Percentiles rank a stretch among this genome's conserved stretches.
These are phyloP conservation scores for Pascua sp. DNA, from an alignment of 1,284 basidiomycete species.

Conservation along the genomic window DNA sequence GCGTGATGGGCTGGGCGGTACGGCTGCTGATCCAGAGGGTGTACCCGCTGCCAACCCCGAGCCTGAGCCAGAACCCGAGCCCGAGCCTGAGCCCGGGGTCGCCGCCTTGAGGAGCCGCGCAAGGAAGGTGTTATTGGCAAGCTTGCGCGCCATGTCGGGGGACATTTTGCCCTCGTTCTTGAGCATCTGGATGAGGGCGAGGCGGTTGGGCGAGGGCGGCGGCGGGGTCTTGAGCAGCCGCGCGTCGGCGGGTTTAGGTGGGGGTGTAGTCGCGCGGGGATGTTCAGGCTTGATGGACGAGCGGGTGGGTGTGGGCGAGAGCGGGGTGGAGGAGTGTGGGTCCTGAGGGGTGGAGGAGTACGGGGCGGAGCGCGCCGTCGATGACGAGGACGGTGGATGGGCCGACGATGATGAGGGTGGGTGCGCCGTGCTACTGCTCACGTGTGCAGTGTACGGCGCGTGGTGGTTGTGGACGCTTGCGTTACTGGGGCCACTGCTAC, in stretches of 20 bases:
- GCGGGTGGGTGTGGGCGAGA: not conserved
- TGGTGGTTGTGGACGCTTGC: no score
- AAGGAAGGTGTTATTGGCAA: conserved; percentile 38
- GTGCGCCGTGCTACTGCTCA: no score
- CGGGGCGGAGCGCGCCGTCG: no score
- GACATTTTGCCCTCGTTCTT: conserved; percentile 40
- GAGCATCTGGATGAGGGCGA: conserved; percentile 35
- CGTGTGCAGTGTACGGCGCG: no score
- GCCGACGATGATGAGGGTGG: no score
- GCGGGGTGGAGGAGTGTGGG: no score
- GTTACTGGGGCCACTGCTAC: no score
- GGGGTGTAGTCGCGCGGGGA: conserved; percentile 14
- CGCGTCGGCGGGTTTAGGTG: conserved; percentile 18
- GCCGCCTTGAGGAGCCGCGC: conserved; percentile 36
- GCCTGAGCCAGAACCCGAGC: not conserved
- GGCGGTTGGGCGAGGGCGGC: conserved; percentile 39
- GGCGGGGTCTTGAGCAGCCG: conserved; percentile 28
- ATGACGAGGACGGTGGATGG: no score
- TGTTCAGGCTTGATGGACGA: conserved; percentile 4
- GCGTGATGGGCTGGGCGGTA: no score
- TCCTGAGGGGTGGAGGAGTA: no score
- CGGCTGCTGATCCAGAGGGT: no score
- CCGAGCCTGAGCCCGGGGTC: conserved; percentile 16
- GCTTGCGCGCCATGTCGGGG: conserved; percentile 35
- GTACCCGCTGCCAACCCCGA: no score